These are phyloP conservation scores for Monosporascus sp. DNA, from an alignment of 2,329 filamentous ascomycete genomes.

Conservation along the genomic window DNA sequence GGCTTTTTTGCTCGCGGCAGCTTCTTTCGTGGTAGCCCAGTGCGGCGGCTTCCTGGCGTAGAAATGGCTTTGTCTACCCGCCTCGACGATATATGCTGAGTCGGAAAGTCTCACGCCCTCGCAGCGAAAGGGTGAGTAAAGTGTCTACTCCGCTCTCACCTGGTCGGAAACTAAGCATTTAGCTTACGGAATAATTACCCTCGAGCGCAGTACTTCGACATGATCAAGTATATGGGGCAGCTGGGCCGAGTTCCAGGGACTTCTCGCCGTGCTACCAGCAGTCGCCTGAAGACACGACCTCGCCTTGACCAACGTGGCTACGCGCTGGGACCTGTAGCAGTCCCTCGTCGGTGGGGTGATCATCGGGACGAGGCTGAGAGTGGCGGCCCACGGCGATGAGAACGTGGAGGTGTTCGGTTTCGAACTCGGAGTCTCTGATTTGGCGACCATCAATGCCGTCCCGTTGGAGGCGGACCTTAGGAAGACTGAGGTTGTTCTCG, in stretches of 20 bases:
- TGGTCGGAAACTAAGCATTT: not conserved
- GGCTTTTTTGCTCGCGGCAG: not conserved
- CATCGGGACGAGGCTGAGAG: slow-evolving; percentile 27
- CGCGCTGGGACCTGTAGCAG: slow-evolving; percentile 30
- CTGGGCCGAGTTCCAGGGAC: slow-evolving; percentile 25
- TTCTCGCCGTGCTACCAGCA: slow-evolving; percentile 18
- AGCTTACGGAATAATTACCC: not conserved
- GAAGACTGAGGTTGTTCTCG: slow-evolving; percentile 15
- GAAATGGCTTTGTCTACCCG: slow-evolving; percentile 26
- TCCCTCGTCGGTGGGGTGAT: slow-evolving; percentile 29
- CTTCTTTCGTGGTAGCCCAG: slow-evolving; percentile 7
- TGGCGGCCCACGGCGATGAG: slow-evolving; percentile 21
- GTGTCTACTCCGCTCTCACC: not conserved
- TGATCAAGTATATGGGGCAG: slow-evolving; percentile 26
- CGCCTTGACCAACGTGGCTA: slow-evolving; percentile 25
- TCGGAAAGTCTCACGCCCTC: slow-evolving; percentile 27
- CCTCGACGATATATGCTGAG: slow-evolving; percentile 27
- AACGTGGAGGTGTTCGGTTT: slow-evolving; percentile 23
- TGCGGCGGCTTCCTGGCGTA: slow-evolving; percentile 31
- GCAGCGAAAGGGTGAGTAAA: slow-evolving; percentile 27
- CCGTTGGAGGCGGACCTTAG: slow-evolving; percentile 14
- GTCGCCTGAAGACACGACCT: slow-evolving; percentile 22
- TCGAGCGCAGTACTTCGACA: slow-evolving; percentile 24
- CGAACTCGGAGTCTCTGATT: slow-evolving; percentile 17
- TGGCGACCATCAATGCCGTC: slow-evolving; percentile 16